Conservation (phyloP, 2,329 filamentous ascomycete species). For the Ceratocystis alfenasii region DNA sequence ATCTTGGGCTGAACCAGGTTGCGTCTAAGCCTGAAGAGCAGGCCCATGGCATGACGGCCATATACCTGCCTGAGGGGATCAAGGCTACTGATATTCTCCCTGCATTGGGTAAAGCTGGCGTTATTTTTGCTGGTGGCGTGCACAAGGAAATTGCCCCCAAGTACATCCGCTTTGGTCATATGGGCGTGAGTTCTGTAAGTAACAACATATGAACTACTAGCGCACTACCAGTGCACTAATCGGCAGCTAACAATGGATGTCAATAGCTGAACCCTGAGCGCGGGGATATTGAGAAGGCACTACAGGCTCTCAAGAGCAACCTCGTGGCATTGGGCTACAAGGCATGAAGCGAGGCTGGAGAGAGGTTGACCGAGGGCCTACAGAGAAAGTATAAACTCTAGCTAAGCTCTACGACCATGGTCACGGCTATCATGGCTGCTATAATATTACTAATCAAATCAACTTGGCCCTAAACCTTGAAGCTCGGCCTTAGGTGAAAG, state of each 20-base stretch:
- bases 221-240: too few species aligned
- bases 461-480: background rate
- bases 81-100: constrained; percentile 74
- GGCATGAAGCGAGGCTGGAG: constrained; percentile 19
- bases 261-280: constrained; percentile 59
- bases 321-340: constrained; percentile 59
- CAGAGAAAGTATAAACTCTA: constrained; percentile 13
- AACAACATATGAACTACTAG: constrained; percentile 22
- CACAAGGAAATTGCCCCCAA: constrained; percentile 90
- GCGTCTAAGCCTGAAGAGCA: constrained; percentile 79
- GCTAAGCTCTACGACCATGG: background rate
- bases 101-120: constrained; percentile 70
- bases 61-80: constrained; percentile 80
- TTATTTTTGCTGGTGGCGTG: constrained; percentile 88
- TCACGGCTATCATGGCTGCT: background rate
- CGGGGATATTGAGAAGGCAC: constrained; percentile 71
- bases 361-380: background rate
- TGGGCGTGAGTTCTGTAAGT: constrained; percentile 81
- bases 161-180: constrained; percentile 94
- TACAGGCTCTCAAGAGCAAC: constrained; percentile 63
- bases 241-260: background rate
- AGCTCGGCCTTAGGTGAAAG: background rate
- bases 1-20: constrained; percentile 76
- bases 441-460: background rate
- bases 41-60: constrained; percentile 95